phyloP scores from a whole-genome alignment of 257 asterid species.

The Plectranthus barbatus region DNA sequence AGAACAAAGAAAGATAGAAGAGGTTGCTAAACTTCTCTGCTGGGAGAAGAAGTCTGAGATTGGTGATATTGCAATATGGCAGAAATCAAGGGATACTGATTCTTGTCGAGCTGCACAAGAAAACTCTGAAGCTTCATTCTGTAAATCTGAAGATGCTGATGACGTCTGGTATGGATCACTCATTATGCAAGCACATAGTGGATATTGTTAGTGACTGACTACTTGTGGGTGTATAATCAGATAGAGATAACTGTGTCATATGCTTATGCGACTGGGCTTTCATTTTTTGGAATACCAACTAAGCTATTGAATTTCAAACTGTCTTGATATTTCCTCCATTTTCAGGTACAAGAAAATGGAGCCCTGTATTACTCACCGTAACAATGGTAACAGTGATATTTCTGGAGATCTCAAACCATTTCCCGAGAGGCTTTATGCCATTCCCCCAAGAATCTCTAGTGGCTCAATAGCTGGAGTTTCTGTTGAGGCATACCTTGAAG shows the following conservation, averaged over 20 bases:
- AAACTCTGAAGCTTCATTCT: slow-evolving; percentile 35
- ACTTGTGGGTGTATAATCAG: neutral
- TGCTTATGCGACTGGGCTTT: neutral
- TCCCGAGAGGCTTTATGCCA: slow-evolving; percentile 45
- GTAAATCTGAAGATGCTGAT: slow-evolving; percentile 34
- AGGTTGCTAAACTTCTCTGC: slow-evolving; percentile 45
- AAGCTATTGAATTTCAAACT: no score
- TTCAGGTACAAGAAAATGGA: slow-evolving; percentile 57
- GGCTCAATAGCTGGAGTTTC: slow-evolving; percentile 43
- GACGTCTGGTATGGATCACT: slow-evolving; percentile 42
- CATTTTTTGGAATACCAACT: no score
- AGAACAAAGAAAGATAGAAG: slow-evolving; percentile 50
- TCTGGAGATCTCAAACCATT: slow-evolving; percentile 34
- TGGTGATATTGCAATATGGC: slow-evolving; percentile 52
- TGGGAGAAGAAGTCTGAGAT: slow-evolving; percentile 50
- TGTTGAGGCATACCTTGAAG: slow-evolving; percentile 38
- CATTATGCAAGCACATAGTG: neutral
- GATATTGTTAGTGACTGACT: neutral
- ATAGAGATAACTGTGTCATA: neutral
- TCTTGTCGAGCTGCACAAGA: slow-evolving; percentile 42
- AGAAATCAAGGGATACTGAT: slow-evolving; percentile 29
- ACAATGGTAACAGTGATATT: slow-evolving; percentile 22
- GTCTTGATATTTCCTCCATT: neutral
- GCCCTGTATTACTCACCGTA: slow-evolving; percentile 31
- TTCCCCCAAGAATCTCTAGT: slow-evolving; percentile 44